Conservation (phyloP, 2,329 filamentous ascomycete species). For the Ceratocystis diversiconidia region DNA sequence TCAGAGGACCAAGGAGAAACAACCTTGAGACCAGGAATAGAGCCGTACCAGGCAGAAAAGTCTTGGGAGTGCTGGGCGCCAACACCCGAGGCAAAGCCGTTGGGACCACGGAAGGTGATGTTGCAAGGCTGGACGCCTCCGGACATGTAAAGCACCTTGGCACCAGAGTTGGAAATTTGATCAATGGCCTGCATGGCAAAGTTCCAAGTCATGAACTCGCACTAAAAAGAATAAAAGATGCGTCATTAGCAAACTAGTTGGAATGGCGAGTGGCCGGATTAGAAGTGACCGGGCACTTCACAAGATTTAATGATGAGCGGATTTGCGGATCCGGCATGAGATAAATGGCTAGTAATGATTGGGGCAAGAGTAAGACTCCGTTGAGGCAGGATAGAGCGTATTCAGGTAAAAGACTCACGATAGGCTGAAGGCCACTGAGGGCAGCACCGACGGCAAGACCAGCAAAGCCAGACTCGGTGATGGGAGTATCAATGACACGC, state of each 20-base stretch:
- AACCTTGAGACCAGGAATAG: slow-evolving; percentile 93
- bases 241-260: slow-evolving; percentile 8
- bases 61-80: slow-evolving; percentile 97
- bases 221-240: slow-evolving; percentile 36
- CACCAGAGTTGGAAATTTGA: slow-evolving; percentile 97
- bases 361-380: neutral
- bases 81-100: slow-evolving; percentile 93
- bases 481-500: slow-evolving; percentile 94
- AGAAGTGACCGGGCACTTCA: too few relatives aligned
- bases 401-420: slow-evolving; percentile 46
- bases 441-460: slow-evolving; percentile 92
- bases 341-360: neutral
- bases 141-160: slow-evolving; percentile 99
- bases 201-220: slow-evolving; percentile 99
- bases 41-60: slow-evolving; percentile 97
- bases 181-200: slow-evolving; percentile 99
- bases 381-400: neutral
- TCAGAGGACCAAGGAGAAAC: slow-evolving; percentile 92
- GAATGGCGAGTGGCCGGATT: neutral
- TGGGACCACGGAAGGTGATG: slow-evolving; percentile 98
- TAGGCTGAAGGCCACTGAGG: slow-evolving; percentile 81
- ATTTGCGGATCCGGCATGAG: too few relatives aligned
- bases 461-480: slow-evolving; percentile 91
- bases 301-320: too few relatives aligned
- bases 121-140: slow-evolving; percentile 99